These are phyloP conservation scores for Lycium barbarum DNA, from an alignment of 257 asterid species.

Conservation along the genomic window DNA sequence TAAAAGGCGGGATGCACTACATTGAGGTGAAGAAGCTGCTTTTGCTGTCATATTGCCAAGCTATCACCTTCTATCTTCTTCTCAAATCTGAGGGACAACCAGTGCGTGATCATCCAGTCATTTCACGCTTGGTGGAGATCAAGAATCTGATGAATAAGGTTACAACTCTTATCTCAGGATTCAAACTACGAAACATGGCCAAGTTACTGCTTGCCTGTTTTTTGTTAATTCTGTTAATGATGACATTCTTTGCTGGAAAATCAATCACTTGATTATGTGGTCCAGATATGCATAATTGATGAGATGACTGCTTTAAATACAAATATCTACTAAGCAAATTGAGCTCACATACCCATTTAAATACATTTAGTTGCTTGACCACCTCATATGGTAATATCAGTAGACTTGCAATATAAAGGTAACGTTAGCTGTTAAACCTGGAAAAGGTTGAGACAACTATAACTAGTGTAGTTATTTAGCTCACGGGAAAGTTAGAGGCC, in stretches of 20 bases:
- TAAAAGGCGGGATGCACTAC: conserved; percentile 68
- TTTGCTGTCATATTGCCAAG: conserved; percentile 88
- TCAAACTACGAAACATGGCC: neutral
- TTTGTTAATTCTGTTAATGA: conserved; percentile 9
- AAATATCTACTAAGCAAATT: neutral
- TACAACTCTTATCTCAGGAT: conserved; percentile 28
- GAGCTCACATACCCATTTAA: neutral
- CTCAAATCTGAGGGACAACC: conserved; percentile 94
- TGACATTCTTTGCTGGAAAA: neutral
- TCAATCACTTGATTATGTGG: neutral
- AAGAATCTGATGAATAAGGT: conserved; percentile 91
- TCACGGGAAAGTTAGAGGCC: neutral
- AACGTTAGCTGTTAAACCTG: neutral
- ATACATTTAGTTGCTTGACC: conserved; percentile 11
- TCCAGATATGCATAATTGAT: neutral
- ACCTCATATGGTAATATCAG: neutral
- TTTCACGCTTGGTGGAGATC: conserved; percentile 86
- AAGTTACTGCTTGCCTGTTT: neutral
- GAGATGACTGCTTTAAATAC: neutral
- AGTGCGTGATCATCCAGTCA: conserved; percentile 95
- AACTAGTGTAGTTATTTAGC: neutral
- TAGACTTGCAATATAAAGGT: conserved; percentile 17
- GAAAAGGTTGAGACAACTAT: neutral
- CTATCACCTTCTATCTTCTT: conserved; percentile 91
- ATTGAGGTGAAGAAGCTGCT: conserved; percentile 80